These are phyloP conservation scores for Fusarium verrucosum DNA, from an alignment of 2,329 filamentous ascomycete genomes.

Conservation along the genomic window DNA sequence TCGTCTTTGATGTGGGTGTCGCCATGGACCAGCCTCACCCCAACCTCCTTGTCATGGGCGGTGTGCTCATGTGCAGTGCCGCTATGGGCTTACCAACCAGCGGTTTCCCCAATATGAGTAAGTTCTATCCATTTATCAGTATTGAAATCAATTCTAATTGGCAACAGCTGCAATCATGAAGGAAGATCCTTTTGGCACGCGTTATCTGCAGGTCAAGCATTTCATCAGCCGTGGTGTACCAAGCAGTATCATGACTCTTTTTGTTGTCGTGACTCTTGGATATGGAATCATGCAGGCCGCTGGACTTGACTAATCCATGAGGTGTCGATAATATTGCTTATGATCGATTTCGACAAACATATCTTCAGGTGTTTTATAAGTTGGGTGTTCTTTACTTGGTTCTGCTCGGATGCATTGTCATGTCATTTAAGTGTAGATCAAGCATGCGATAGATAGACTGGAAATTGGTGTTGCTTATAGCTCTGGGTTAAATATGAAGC, in stretches of 20 bases:
- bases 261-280: slow-evolving; percentile 86
- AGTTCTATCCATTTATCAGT: slow-evolving; percentile 54
- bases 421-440: slow-evolving; percentile 26
- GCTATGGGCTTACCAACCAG: slow-evolving; percentile 94
- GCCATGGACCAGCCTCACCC: slow-evolving; percentile 90
- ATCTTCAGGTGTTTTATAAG: background rate
- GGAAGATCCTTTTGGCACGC: slow-evolving; percentile 91
- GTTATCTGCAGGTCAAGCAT: slow-evolving; percentile 91
- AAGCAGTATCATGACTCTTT: slow-evolving; percentile 81
- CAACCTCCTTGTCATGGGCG: slow-evolving; percentile 93
- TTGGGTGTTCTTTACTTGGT: slow-evolving; percentile 4
- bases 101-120: slow-evolving; percentile 99
- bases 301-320: slow-evolving; percentile 60
- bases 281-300: slow-evolving; percentile 88
- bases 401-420: slow-evolving; percentile 5
- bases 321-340: background rate
- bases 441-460: slow-evolving; percentile 35
- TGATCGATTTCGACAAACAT: background rate
- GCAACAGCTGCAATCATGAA: slow-evolving; percentile 94
- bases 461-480: background rate
- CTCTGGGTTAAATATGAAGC: background rate
- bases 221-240: slow-evolving; percentile 95
- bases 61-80: slow-evolving; percentile 96
- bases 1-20: slow-evolving; percentile 86
- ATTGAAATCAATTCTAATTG: slow-evolving; percentile 34